A percentile compares a stretch with the other conserved stretches of the same genome.
These are phyloP conservation scores for Colletotrichum sidae DNA, from an alignment of 2,329 filamentous ascomycete species.

Conservation along the genomic window DNA sequence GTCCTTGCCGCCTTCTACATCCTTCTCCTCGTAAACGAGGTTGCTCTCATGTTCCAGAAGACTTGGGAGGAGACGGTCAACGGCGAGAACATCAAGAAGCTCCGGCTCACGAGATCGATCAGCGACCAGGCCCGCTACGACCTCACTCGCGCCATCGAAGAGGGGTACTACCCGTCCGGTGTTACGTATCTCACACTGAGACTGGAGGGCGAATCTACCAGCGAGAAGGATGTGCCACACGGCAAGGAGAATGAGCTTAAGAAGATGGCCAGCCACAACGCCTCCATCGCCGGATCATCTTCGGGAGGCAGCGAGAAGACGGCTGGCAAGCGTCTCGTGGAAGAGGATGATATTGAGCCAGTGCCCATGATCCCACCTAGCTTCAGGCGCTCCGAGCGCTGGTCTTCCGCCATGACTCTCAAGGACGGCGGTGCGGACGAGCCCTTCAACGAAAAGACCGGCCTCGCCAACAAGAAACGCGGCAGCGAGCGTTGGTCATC, in stretches of 20 bases:
- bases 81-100: slow-evolving; percentile 31
- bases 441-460: slow-evolving; percentile 22
- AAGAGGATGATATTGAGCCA: slow-evolving; percentile 29
- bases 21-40: slow-evolving; percentile 37
- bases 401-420: slow-evolving; percentile 34
- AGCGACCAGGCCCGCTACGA: slow-evolving; percentile 35
- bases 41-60: slow-evolving; percentile 37
- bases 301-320: slow-evolving; percentile 34
- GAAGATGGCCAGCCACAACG: slow-evolving; percentile 31
- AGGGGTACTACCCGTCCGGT: slow-evolving; percentile 35
- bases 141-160: slow-evolving; percentile 34
- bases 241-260: slow-evolving; percentile 32
- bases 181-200: slow-evolving; percentile 35
- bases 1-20: slow-evolving; percentile 40
- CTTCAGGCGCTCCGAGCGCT: slow-evolving; percentile 31
- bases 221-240: slow-evolving; percentile 29
- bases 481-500: slow-evolving; percentile 30
- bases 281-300: slow-evolving; percentile 30
- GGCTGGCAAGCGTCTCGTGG: slow-evolving; percentile 21
- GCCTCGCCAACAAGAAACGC: slow-evolving; percentile 29
- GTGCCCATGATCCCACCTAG: slow-evolving; percentile 32
- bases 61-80: slow-evolving; percentile 34
- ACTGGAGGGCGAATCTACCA: slow-evolving; percentile 32
- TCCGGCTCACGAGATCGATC: slow-evolving; percentile 31
- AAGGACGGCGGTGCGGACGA: slow-evolving; percentile 24